These are phyloP conservation scores for Epichloe amarillans DNA, from an alignment of 2,329 filamentous ascomycete species.

Conservation along the genomic window DNA sequence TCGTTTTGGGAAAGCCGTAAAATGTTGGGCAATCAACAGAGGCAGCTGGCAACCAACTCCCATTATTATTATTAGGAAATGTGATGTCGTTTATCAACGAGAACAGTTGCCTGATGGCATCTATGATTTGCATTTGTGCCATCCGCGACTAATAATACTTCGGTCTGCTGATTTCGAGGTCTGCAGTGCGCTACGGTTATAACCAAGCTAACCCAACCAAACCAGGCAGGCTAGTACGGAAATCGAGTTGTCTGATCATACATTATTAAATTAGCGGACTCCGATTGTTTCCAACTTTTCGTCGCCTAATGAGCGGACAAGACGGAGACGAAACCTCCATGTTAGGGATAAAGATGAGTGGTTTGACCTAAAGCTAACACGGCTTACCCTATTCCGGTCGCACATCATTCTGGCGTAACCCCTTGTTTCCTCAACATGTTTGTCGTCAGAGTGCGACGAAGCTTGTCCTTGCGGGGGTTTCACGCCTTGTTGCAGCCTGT, in stretches of 20 bases:
- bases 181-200: background rate
- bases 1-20: background rate
- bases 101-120: too few relatives aligned
- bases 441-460: conserved; percentile 5
- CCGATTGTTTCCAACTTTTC: conserved; percentile 1
- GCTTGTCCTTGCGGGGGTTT: conserved; percentile 8
- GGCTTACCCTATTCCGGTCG: conserved; percentile 9
- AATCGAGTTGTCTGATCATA: too few relatives aligned
- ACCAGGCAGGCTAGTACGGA: too few relatives aligned
- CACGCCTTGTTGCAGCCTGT: conserved; percentile 9
- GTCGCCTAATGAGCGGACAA: background rate
- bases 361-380: conserved; percentile 2
- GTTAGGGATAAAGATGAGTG: background rate
- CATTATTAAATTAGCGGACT: conserved; percentile 3
- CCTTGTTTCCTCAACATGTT: conserved; percentile 4
- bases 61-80: background rate
- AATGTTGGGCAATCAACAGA: background rate
- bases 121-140: too few relatives aligned
- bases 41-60: background rate
- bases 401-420: conserved; percentile 7
- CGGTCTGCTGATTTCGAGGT: background rate
- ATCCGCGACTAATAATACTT: too few relatives aligned
- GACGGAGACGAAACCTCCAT: background rate
- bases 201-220: too few relatives aligned
- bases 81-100: background rate